Evolutionary conservation across 2,329 filamentous ascomycete species (phyloP), one percentile per base, ranked within the genome.

Genomic region (Microascus cirrosus): DNA sequence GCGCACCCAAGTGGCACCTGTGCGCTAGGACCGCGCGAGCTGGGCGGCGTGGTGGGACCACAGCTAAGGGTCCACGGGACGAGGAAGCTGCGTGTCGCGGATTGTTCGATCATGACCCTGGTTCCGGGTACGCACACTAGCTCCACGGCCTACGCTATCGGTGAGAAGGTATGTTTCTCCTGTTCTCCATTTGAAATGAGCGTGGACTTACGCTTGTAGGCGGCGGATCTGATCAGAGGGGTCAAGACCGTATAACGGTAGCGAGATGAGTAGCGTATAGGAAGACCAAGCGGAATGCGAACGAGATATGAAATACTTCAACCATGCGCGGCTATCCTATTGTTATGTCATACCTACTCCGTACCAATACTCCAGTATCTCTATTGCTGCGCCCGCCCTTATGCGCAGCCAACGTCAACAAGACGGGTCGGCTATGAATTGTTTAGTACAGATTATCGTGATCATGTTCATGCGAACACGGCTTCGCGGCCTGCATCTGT

Each of bases 91-190:
- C 68, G 71, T n/a, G 65, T 75, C 12, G 69, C 69, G 4, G 73
- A 76, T 63, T 72, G 72, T 1, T 71, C 69, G 6, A 62, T 73
- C 8, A 68, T 75, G 35, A 72, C 72, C 12, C 67, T 73, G 3
- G 71, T 73, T 62, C 70, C 71, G 5, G 70, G 73, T 59, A 73
- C 70, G 39, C 68, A 73, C 2, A 75, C 74, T 25, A 73, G 76
- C 61, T 74, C 73, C 58, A 70, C 69, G 5, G 73, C 76, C 4
- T 77, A 77, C 61, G 74, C 73, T 67, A 64, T 75, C 53, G 74
- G 65, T 13, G 75, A 78, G 62, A 76, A 72, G 64, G 68, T 57
- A 25, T 10, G 55, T 53, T 24, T 24, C n/a, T 24, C 24, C 51
- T 13, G n/a, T 13, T 3, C 36, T 25, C 24, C 11, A 32, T 39